These are phyloP conservation scores for Pyrus bretschneideri DNA, from an alignment of 306 rosid genomes.

Conservation along the genomic window DNA sequence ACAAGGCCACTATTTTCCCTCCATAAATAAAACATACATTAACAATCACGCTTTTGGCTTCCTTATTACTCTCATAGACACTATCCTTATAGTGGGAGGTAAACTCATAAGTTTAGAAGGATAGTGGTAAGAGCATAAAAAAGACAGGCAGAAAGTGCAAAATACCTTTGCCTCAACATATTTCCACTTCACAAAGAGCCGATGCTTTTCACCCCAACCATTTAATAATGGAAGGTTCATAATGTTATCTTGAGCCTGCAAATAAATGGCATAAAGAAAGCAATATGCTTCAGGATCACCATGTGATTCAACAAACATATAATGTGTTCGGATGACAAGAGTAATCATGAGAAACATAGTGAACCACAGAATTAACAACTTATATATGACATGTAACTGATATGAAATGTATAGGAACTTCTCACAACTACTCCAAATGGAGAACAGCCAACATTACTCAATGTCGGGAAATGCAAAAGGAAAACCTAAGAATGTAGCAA, in stretches of 20 bases:
- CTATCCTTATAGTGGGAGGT: neutral
- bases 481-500: neutral
- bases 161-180: constrained; percentile 81
- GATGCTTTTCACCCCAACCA: constrained; percentile 98
- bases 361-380: neutral
- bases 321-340: neutral
- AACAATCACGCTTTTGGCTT: neutral
- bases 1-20: neutral
- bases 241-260: constrained; percentile 95
- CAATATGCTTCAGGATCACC: constrained; percentile 2
- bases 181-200: constrained; percentile 79
- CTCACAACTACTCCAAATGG: neutral
- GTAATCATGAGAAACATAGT: neutral
- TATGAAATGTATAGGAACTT: neutral
- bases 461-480: neutral
- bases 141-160: neutral
- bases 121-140: neutral
- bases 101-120: neutral
- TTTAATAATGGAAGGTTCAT: constrained; percentile 84
- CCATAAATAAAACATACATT: neutral
- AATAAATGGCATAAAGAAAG: constrained; percentile 11
- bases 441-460: neutral
- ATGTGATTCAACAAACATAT: neutral
- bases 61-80: neutral
- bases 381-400: neutral